phyloP scores from a whole-genome alignment of 805 yeast species.

The Zygosaccharomyces gambellarensis region DNA sequence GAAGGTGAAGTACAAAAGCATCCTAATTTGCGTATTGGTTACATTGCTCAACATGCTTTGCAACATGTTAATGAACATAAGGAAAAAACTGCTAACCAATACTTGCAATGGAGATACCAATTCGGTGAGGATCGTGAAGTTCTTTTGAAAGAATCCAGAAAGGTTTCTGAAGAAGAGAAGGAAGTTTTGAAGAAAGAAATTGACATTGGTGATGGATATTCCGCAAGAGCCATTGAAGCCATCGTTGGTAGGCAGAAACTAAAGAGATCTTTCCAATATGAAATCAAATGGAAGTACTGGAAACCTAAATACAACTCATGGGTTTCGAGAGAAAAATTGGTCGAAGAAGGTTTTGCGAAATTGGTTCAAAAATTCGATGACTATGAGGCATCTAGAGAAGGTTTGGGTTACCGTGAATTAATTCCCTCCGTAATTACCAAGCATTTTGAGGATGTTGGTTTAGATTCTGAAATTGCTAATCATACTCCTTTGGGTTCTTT shows the following conservation, averaged over 20 bases:
- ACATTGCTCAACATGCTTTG: slow-evolving; percentile 97
- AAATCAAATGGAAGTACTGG: slow-evolving; percentile 89
- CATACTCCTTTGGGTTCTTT: slow-evolving; percentile 95
- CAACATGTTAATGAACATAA: slow-evolving; percentile 96
- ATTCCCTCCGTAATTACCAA: slow-evolving; percentile 88
- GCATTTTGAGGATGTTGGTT: slow-evolving; percentile 95
- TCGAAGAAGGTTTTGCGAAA: slow-evolving; percentile 83
- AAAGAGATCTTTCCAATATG: slow-evolving; percentile 95
- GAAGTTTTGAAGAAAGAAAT: slow-evolving; percentile 72
- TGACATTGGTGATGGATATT: slow-evolving; percentile 81
- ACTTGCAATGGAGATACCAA: slow-evolving; percentile 96
- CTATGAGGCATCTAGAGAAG: slow-evolving; percentile 98
- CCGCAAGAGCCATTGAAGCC: slow-evolving; percentile 85
- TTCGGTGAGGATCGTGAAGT: slow-evolving; percentile 99
- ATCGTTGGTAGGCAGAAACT: slow-evolving; percentile 95
- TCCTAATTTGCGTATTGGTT: slow-evolving; percentile 96
- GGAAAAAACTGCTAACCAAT: slow-evolving; percentile 96
- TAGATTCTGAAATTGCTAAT: slow-evolving; percentile 97
- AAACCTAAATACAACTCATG: slow-evolving; percentile 90
- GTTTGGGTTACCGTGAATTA: slow-evolving; percentile 95
- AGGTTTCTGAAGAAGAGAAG: slow-evolving; percentile 67
- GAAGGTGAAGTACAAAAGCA: slow-evolving; percentile 93
- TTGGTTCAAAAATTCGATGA: slow-evolving; percentile 95
- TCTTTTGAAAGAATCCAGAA: slow-evolving; percentile 85
- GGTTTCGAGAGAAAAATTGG: slow-evolving; percentile 78